phyloP scores from a whole-genome alignment of 2,329 filamentous ascomycete species.

The Xylariales sp. region DNA sequence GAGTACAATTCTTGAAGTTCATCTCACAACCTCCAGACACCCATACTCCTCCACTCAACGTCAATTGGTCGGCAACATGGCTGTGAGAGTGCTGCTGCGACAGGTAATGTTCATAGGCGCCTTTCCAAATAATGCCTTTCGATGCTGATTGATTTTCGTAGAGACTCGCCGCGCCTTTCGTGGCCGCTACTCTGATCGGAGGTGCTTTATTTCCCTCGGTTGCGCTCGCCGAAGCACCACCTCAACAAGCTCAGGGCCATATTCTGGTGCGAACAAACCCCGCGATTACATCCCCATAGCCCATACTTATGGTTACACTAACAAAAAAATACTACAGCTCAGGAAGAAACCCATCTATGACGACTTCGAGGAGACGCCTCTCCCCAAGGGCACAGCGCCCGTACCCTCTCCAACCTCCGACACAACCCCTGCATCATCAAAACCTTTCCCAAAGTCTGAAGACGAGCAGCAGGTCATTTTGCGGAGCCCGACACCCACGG shows the following conservation, averaged over 20 bases:
- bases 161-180: conserved; percentile 66
- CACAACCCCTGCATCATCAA: conserved; percentile 47
- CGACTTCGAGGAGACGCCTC: conserved; percentile 63
- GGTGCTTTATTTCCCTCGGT: conserved; percentile 52
- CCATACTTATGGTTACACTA: conserved; percentile 3
- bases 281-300: conserved; percentile 19
- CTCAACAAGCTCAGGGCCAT: conserved; percentile 42
- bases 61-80: conserved; percentile 67
- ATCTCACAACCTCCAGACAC: conserved; percentile 30
- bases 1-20: conserved; percentile 33
- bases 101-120: conserved; percentile 56
- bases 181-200: conserved; percentile 56
- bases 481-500: conserved; percentile 80
- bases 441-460: conserved; percentile 48
- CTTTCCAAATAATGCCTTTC: conserved; percentile 29
- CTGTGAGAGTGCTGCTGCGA: conserved; percentile 69
- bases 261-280: conserved; percentile 26
- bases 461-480: conserved; percentile 42
- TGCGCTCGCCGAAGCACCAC: conserved; percentile 60
- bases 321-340: conserved; percentile 47
- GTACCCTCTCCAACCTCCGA: conserved; percentile 51
- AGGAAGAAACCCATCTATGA: conserved; percentile 84
- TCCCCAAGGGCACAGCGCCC: conserved; percentile 45
- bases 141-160: conserved; percentile 47
- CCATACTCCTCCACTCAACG: conserved; percentile 37